These are phyloP conservation scores for Arthrinium phaeospermum DNA, from an alignment of 2,329 filamentous ascomycete species.

Conservation along the genomic window DNA sequence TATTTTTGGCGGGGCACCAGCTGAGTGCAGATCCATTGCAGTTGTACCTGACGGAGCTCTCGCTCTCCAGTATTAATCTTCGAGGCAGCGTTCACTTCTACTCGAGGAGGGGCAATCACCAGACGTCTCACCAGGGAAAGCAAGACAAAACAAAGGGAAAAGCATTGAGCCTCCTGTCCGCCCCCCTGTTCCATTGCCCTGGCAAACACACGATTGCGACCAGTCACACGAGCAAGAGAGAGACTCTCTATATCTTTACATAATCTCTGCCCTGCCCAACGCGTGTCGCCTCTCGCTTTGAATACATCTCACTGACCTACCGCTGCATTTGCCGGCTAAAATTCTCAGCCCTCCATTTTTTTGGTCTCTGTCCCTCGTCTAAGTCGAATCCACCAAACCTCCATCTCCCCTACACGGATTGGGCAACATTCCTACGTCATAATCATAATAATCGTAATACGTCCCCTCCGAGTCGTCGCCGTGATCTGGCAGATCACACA, in stretches of 20 bases:
- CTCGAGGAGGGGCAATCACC: neutral
- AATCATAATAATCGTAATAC: conserved; percentile 21
- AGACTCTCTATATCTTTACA: neutral
- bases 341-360: conserved; percentile 15
- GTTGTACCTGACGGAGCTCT: neutral
- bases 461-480: conserved; percentile 10
- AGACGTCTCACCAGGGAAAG: conserved; percentile 8
- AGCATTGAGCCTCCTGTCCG: conserved; percentile 7
- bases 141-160: conserved; percentile 1
- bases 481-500: conserved; percentile 21
- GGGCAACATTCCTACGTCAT: conserved; percentile 25
- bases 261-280: neutral
- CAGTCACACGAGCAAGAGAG: conserved; percentile 1
- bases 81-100: neutral
- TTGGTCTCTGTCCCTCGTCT: neutral
- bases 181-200: neutral
- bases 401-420: conserved; percentile 7
- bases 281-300: conserved; percentile 4
- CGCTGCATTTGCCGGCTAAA: conserved; percentile 12
- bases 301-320: neutral
- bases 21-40: neutral
- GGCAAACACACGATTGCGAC: neutral
- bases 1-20: conserved; percentile 7
- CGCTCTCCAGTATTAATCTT: neutral
- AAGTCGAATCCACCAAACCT: conserved; percentile 1